Conservation (phyloP, 78 protist genomes). For the Dictyostelium firmibasis region DNA sequence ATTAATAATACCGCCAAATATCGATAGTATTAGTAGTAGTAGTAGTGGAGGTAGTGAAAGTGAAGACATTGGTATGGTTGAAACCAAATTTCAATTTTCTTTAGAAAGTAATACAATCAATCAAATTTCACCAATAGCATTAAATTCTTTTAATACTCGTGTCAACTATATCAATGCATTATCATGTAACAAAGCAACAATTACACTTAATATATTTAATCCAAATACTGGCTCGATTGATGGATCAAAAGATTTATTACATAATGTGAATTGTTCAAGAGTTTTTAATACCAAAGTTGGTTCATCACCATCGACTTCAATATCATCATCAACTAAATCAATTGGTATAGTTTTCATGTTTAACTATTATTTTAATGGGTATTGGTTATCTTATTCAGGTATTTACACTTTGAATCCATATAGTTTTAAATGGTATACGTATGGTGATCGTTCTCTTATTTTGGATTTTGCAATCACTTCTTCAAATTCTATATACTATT, state of each 20-base stretch:
- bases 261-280: not conserved
- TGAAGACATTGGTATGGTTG: not conserved
- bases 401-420: not conserved
- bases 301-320: not conserved
- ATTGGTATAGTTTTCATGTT: not conserved
- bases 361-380: not conserved
- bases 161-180: not conserved
- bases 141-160: not conserved
- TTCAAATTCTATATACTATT: not conserved
- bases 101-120: not conserved
- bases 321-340: not conserved
- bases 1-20: not conserved
- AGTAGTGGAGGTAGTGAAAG: not conserved
- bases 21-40: not conserved
- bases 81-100: not conserved
- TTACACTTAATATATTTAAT: not conserved
- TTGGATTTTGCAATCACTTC: not conserved
- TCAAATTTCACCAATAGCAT: not conserved
- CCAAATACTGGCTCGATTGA: not conserved
- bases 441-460: not conserved
- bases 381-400: not conserved
- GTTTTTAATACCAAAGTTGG: not conserved
- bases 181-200: not conserved
- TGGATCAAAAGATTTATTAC: not conserved
- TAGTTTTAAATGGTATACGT: not conserved